Evolutionary conservation across 2,329 filamentous ascomycete genomes (phyloP), one percentile per base, ranked within the genome.

Genomic region (Sclerotinia subarctica): DNA sequence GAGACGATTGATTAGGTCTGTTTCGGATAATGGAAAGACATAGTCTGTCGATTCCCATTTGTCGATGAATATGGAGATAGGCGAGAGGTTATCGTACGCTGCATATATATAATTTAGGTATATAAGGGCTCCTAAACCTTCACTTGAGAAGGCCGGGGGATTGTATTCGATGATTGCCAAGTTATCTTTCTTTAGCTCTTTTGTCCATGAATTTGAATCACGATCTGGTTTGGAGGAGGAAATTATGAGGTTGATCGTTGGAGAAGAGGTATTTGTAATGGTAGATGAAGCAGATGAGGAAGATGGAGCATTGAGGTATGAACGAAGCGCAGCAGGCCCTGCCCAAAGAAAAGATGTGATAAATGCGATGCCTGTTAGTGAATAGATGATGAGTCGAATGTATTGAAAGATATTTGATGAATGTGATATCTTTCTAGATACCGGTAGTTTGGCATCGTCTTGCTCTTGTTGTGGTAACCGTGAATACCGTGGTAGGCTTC

Each of bases 331-430:
- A 38, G 19, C 13, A 3, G 58, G 58, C 5, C 58, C 44, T 13
- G 44, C 44, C 49, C 35, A 66, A 42, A 58, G n/a, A 24, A 66
- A 35, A 24, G 64, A 66, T 62, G 35, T 52, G 19, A 66, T 66
- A 11, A 66, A 66, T 6, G 54, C 54, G 44, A 60, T 26, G 3
- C 47, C 26, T 24, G 47, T 62, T 38, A 60, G 32, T 10, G 56
- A 29, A 46, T 66, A 66, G 13, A 60, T 21, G 13, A 51, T n/a
- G 19, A 38, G n/a, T 21, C 64, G 64, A 52, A 62, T 53, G 11
- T 53, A 53, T 52, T 29, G 46, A 17, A 66, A 66, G 3, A 42
- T 7, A 32, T 49, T 32, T 6, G 24, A 35, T 46, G 15, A 5
- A 21, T 26, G 24, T 19, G 24, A 29, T 29, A 24, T 32, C n/a